Evolutionary conservation across 495 filamentous ascomycete species (phyloP), one percentile per base, ranked within the genome.

Genomic region (Darksidea phi): DNA sequence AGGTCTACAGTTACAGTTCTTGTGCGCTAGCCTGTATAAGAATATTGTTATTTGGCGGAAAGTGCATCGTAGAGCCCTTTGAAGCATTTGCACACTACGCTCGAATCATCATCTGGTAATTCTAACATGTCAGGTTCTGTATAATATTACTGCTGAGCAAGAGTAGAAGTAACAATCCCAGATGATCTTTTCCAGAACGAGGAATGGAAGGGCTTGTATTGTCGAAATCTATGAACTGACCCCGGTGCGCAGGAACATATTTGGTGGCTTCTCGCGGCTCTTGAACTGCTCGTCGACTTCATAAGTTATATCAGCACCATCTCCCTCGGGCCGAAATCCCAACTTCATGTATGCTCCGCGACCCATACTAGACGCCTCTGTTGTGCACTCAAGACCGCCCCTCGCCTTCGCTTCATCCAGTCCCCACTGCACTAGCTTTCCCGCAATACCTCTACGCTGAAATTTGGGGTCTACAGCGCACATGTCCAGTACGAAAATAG

Each of bases 251-350:
- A 63, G 25, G 36, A 63, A 63, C 0, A 63, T 43, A 51, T 63
- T 63, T 32, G 59, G 28, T 34, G 59, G 59, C 43, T 28, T 42
- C 6, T n/a, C 43, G 11, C 59, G 25, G 11, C 24, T 26, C 24
- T 32, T 36, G 34, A 63, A 63, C 49, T 63, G 51, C 18, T 63
- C 59, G 51, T 63, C 53, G 38, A 60, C 57, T 6, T 26, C 38
- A 34, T 54, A 56, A 7, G 18, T 32, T 2, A 61, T 43, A 34
- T 52, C 49, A 5, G n/a, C 23, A 18, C 13, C 41, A 15, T 63
- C 45, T 0, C 52, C 53, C 46, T 56, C 59, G 1, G 11, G 18
- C 45, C 26, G 15, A 51, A 63, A 57, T 6, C 59, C 59, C 10
- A 63, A 24, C 26, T 46, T 43, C 32, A 36, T 24, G 54, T 63